These are phyloP conservation scores for Pisolithus thermaeus DNA, from an alignment of 1,284 basidiomycete genomes.

Conservation along the genomic window DNA sequence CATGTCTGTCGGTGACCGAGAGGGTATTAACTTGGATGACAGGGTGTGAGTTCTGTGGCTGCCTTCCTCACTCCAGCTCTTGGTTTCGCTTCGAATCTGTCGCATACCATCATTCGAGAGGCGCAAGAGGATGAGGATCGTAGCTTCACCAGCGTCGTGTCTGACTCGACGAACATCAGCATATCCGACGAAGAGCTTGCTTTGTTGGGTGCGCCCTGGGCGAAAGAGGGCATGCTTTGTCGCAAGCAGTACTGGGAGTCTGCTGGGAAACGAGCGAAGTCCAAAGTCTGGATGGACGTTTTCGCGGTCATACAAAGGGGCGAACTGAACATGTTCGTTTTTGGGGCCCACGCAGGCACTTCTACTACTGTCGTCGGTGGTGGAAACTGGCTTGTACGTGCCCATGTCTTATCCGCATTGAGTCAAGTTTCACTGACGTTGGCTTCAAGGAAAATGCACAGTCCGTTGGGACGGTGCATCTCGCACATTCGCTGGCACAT, in stretches of 20 bases:
- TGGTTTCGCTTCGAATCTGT: constrained; percentile 93
- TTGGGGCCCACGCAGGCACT: constrained; percentile 64
- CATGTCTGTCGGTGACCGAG: constrained; percentile 3
- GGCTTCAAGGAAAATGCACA: constrained; percentile 74
- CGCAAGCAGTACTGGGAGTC: constrained; percentile 94
- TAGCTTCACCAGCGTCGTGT: constrained; percentile 59
- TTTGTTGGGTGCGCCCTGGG: constrained; percentile 93
- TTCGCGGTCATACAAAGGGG: constrained; percentile 96
- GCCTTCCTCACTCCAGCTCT: constrained; percentile 74
- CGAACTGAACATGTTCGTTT: constrained; percentile 91
- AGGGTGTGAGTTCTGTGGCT: constrained; percentile 45
- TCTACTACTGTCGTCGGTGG: constrained; percentile 75
- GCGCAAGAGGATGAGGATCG: constrained; percentile 86
- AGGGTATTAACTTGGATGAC: constrained; percentile 9
- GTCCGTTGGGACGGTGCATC: constrained; percentile 70
- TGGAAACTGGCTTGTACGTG: constrained; percentile 91
- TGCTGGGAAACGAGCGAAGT: constrained; percentile 74
- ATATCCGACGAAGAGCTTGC: constrained; percentile 94
- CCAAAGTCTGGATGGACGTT: constrained; percentile 87
- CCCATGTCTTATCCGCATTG: background rate
- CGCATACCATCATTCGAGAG: constrained; percentile 94
- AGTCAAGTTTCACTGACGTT: background rate
- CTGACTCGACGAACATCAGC: constrained; percentile 64
- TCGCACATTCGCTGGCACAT: constrained; percentile 87
- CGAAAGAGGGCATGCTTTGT: constrained; percentile 93